Base-by-base conservation (phyloP, 306 rosid genomes). In the Leucaena leucocephala region DNA sequence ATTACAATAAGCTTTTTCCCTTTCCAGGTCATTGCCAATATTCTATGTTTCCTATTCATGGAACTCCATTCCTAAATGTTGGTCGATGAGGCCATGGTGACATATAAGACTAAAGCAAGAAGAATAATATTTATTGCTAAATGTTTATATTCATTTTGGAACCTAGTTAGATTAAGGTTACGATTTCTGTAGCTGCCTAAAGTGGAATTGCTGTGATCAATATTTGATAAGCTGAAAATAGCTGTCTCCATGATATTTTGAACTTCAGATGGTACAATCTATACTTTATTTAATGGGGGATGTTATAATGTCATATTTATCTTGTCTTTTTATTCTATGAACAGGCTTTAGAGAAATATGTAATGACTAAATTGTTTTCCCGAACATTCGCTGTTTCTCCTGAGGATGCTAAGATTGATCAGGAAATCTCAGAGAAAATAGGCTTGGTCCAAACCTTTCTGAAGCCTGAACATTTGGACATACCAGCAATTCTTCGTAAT, bases 311-410 rank as follows among this genome's bases (percentile, higher is more conserved):
- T 34, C 33, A 45, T 54, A 82, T 54, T 72, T 44, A 42, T 40
- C 33, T 17, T 12, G 36, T 15, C 50, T 36, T 35, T 21, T 19
- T 44, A 21, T 61, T 16, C 52, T 52, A 35, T 68, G 40, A 45
- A 76, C 88, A 91, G 93, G 93, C 90, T 65, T 84, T 91, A 80
- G 93, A 91, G 78, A 89, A 91, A 78, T 91, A 91, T 80, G 76
- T 89, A 72, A 83, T 89, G 97, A 89, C 93, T 58, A 91, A 89
- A 69, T 76, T 89, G 87, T 91, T 87, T 85, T 63, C 92, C 3
- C 82, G 93, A 68, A 87, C 92, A 50, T 91, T 89, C 11, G 61
- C 86, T 68, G 82, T 87, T 77, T 78, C 78, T 63, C 75, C 81
- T 0, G 92, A 89, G 81, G 97, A 91, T 80, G 42, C 62, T 7